Conservation (phyloP, 345 rosid genomes). For the Citrus unshiu region DNA sequence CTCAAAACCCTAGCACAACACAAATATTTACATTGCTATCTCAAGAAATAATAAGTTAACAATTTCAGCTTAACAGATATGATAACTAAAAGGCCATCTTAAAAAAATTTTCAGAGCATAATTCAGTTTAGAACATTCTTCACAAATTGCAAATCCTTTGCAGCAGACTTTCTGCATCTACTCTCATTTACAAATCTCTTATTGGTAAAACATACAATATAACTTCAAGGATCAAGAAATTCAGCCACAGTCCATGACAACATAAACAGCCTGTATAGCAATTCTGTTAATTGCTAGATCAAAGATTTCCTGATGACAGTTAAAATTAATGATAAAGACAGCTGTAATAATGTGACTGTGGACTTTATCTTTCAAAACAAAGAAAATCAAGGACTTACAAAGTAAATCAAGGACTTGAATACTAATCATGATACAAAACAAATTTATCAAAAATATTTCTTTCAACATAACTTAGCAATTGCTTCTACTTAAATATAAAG, state of each 20-base stretch:
- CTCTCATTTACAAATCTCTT: background rate
- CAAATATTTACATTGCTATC: background rate
- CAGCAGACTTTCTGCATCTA: background rate
- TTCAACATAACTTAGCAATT: background rate
- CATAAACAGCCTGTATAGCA: background rate
- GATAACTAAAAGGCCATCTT: background rate
- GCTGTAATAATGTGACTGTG: background rate
- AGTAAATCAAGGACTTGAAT: background rate
- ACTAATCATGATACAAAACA: background rate
- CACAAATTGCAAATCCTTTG: constrained; percentile 5
- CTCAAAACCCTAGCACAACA: constrained; percentile 1
- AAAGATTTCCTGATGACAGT: background rate
- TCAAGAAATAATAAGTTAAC: background rate
- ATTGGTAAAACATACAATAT: background rate
- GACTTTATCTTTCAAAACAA: background rate
- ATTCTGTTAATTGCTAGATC: background rate
- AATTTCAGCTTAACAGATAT: background rate
- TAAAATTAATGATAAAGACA: background rate
- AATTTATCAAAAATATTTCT: background rate
- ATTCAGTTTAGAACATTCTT: constrained; percentile 1
- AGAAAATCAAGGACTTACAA: background rate
- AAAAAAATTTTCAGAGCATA: background rate
- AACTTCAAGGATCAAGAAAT: background rate
- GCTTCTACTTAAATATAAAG: background rate
- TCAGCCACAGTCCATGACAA: constrained; percentile 1